Evolutionary conservation across 495 filamentous ascomycete genomes (phyloP).

Genomic region (Aspergillus kassunensis): DNA sequence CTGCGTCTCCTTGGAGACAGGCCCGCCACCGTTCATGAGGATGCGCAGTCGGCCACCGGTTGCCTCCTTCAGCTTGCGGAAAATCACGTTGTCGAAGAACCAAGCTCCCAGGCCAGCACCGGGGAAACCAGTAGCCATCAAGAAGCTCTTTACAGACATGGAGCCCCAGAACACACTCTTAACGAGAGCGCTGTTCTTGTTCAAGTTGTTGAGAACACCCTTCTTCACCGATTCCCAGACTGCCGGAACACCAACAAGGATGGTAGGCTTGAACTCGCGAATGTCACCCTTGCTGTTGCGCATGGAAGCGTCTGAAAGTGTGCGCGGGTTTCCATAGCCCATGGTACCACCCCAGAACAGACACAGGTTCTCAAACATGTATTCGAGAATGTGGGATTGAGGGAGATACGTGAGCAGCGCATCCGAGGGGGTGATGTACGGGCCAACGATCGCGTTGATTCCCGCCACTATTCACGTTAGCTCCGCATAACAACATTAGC

Average conservation of each 20-base stretch:
- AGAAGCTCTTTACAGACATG: conserved; percentile 74
- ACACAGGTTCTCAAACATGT: conserved; percentile 91
- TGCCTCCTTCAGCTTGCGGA: conserved; percentile 89
- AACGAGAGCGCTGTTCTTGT: conserved; percentile 65
- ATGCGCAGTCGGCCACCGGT: conserved; percentile 79
- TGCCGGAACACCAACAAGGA: conserved; percentile 91
- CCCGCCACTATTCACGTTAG: conserved; percentile 65
- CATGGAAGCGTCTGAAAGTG: conserved; percentile 83
- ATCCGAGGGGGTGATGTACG: conserved; percentile 83
- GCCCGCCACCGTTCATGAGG: conserved; percentile 83
- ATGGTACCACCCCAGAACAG: conserved; percentile 94
- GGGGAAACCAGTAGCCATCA: conserved; percentile 73
- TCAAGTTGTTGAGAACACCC: conserved; percentile 84
- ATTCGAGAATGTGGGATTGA: conserved; percentile 92
- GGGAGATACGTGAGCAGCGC: conserved; percentile 88
- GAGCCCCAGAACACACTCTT: conserved; percentile 92
- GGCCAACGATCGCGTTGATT: conserved; percentile 78
- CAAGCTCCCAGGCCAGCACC: conserved; percentile 58
- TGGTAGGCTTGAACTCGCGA: conserved; percentile 83
- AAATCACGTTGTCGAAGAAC: conserved; percentile 71
- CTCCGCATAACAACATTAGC: not conserved
- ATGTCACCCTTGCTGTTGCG: conserved; percentile 96
- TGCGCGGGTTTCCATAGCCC: conserved; percentile 95
- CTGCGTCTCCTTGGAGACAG: conserved; percentile 81
- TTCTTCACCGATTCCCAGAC: conserved; percentile 99